These are phyloP conservation scores for Carex pumila DNA, from an alignment of 176 grass and related monocot species.

Conservation along the genomic window DNA sequence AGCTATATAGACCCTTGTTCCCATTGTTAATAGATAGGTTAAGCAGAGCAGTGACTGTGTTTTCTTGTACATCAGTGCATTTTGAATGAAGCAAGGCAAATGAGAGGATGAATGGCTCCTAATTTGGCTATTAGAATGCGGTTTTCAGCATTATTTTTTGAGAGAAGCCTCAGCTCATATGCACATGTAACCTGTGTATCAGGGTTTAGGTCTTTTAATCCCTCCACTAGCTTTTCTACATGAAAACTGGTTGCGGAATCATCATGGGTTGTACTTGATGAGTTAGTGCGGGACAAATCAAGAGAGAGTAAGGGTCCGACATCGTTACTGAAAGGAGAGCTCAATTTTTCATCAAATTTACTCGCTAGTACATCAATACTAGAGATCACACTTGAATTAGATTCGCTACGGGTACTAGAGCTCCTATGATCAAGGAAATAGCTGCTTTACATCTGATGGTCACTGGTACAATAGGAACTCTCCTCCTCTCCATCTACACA, in stretches of 20 bases:
- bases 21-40: conserved; percentile 42
- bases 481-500: conserved; percentile 3
- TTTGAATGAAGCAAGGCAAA: conserved; percentile 30
- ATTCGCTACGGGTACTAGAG: conserved; percentile 31
- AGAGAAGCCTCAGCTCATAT: conserved; percentile 33
- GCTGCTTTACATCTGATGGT: conserved; percentile 11
- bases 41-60: conserved; percentile 44
- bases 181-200: conserved; percentile 31
- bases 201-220: conserved; percentile 23
- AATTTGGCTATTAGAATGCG: conserved; percentile 25
- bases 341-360: conserved; percentile 35
- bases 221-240: conserved; percentile 25
- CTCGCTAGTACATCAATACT: conserved; percentile 22
- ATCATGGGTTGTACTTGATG: conserved; percentile 4
- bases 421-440: conserved; percentile 25
- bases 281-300: neutral
- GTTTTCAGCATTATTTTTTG: conserved; percentile 39
- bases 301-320: neutral
- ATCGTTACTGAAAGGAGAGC: conserved; percentile 15
- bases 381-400: conserved; percentile 40
- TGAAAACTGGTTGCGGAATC: conserved; percentile 16
- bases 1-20: conserved; percentile 40
- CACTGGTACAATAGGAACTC: conserved; percentile 2
- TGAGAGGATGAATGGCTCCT: conserved; percentile 29
- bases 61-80: conserved; percentile 34